A percentile compares a stretch with the other conserved stretches of the same genome.
phyloP scores from a whole-genome alignment of 2,329 filamentous ascomycete genomes.

The Fusarium proliferatum region DNA sequence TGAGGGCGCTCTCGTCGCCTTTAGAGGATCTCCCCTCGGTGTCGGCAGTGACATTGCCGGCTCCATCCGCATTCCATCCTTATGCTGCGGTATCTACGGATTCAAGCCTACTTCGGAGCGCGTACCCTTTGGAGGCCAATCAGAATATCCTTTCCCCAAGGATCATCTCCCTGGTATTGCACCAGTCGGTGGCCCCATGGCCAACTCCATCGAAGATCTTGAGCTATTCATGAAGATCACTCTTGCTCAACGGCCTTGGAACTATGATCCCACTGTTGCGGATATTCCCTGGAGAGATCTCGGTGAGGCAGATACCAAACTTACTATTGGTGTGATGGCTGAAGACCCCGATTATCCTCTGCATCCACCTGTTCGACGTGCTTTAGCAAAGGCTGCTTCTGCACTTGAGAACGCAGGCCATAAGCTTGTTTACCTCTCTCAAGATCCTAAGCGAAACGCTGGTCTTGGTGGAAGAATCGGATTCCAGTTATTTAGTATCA shows the following conservation, averaged over 20 bases:
- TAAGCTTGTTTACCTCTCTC: conserved; percentile 51
- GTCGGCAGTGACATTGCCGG: conserved; percentile 52
- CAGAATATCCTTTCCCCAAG: conserved; percentile 33
- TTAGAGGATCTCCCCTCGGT: conserved; percentile 41
- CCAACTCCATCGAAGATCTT: conserved; percentile 50
- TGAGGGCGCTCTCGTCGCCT: conserved; percentile 37
- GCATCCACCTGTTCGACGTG: conserved; percentile 61
- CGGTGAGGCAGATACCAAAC: conserved; percentile 20
- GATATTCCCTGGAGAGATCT: conserved; percentile 59
- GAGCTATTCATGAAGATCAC: conserved; percentile 52
- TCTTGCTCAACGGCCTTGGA: conserved; percentile 55
- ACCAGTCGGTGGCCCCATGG: conserved; percentile 57
- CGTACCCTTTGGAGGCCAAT: conserved; percentile 55
- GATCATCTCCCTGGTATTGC: conserved; percentile 44
- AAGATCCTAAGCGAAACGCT: conserved; percentile 26
- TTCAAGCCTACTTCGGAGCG: conserved; percentile 67
- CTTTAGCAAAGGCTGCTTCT: conserved; percentile 54
- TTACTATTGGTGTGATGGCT: conserved; percentile 59
- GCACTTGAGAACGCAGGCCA: conserved; percentile 58
- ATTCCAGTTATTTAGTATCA: conserved; percentile 35
- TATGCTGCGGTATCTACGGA: conserved; percentile 67
- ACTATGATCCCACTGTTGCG: conserved; percentile 55
- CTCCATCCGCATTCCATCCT: conserved; percentile 62
- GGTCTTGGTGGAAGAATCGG: conserved; percentile 31
- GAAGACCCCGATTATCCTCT: conserved; percentile 61